Conservation (phyloP, 768 basidiomycete species). For the Pleurotus tuber-regium region DNA sequence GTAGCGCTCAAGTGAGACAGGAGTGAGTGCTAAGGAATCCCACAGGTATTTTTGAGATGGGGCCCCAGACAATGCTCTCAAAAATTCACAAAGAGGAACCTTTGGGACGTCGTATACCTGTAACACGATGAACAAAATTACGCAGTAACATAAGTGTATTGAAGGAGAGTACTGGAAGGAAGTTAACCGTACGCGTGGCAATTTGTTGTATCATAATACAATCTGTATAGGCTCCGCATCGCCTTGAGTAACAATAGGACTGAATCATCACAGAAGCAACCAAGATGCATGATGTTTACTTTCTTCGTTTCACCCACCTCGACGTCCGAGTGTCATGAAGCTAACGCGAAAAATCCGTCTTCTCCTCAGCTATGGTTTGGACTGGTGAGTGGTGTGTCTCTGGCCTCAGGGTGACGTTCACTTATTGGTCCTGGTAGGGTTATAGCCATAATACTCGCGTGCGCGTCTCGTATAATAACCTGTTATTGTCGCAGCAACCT, state of each 20-base stretch:
- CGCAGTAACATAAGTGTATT: too few relatives aligned
- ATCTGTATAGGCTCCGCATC: too few relatives aligned
- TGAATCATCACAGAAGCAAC: background rate
- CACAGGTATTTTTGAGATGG: too few relatives aligned
- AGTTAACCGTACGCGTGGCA: too few relatives aligned
- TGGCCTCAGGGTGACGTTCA: background rate
- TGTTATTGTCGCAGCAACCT: background rate
- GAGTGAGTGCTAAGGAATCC: too few relatives aligned
- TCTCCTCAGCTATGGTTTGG: conserved; percentile 17
- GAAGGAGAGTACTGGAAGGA: too few relatives aligned
- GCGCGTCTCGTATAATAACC: background rate
- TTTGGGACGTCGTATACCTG: too few relatives aligned
- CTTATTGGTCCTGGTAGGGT: background rate
- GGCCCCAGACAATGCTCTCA: too few relatives aligned
- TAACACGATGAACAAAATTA: too few relatives aligned
- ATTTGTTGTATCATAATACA: too few relatives aligned
- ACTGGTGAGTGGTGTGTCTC: conserved; percentile 13
- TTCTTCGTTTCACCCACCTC: background rate
- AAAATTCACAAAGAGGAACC: too few relatives aligned
- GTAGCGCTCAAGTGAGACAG: too few relatives aligned
- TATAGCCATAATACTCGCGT: background rate
- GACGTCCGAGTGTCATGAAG: conserved; percentile 4
- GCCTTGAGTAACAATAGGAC: conserved; percentile 2
- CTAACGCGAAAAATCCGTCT: conserved; percentile 12
- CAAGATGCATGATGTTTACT: background rate